A percentile compares a stretch with the other conserved stretches of the same genome.
phyloP scores from a whole-genome alignment of 1,284 basidiomycete species.

The Heterobasidion parviporum region DNA sequence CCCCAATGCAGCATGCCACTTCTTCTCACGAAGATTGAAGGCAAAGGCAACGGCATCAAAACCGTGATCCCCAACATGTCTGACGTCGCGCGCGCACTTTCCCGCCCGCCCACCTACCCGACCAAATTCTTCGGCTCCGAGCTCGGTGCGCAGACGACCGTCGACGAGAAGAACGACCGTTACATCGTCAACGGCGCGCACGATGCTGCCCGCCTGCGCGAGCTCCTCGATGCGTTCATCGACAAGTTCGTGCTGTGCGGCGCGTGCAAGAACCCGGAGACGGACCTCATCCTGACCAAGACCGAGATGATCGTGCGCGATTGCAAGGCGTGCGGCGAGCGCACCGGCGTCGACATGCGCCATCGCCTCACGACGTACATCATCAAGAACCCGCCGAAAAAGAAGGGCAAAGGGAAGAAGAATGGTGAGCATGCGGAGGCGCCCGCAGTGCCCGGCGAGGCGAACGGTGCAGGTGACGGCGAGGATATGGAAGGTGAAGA shows the following conservation, averaged over 20 bases:
- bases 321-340: conserved; percentile 97
- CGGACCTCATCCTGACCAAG: conserved; percentile 89
- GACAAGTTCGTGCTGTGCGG: conserved; percentile 97
- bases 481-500: conserved; percentile 45
- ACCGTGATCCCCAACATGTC: conserved; percentile 98
- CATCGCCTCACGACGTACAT: conserved; percentile 98
- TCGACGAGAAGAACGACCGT: conserved; percentile 94
- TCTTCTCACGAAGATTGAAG: conserved; percentile 94
- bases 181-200: conserved; percentile 99
- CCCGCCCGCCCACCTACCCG: conserved; percentile 91
- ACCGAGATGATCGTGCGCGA: conserved; percentile 88
- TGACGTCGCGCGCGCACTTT: conserved; percentile 93
- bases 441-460: conserved; percentile 29
- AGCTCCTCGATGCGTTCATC: conserved; percentile 95
- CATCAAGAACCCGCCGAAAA: conserved; percentile 93
- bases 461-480: conserved; percentile 35
- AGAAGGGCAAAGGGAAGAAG: conserved; percentile 71
- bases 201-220: conserved; percentile 85
- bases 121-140: conserved; percentile 99
- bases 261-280: conserved; percentile 99
- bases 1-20: conserved; percentile 75
- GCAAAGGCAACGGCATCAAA: conserved; percentile 99
- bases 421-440: conserved; percentile 21
- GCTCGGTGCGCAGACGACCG: conserved; percentile 94
- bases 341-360: conserved; percentile 90